Percentiles rank a stretch among this genome's conserved stretches.
phyloP scores from a whole-genome alignment of 495 filamentous ascomycete genomes.

The Clavariopsis aquatica region DNA sequence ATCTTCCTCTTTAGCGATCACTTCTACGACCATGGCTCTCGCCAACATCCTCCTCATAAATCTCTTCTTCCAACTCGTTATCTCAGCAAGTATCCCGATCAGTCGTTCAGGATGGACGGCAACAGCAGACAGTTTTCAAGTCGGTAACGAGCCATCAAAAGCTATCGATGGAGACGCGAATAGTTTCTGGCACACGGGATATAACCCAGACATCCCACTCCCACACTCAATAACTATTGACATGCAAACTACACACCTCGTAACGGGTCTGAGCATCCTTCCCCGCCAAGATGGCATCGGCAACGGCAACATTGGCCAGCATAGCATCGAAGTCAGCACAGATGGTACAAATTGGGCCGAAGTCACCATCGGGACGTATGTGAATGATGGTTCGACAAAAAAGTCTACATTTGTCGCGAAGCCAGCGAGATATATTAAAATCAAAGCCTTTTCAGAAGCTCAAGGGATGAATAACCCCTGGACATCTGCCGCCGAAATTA shows the following conservation, averaged over 20 bases:
- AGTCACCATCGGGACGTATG: slow-evolving; percentile 15
- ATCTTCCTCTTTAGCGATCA: no score
- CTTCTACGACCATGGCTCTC: not conserved
- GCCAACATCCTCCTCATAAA: not conserved
- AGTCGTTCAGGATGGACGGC: slow-evolving; percentile 38
- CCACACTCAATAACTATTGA: slow-evolving; percentile 44
- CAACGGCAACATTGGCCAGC: slow-evolving; percentile 48
- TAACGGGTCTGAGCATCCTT: slow-evolving; percentile 33
- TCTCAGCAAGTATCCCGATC: slow-evolving; percentile 27
- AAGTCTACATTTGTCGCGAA: slow-evolving; percentile 19
- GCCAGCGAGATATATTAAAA: slow-evolving; percentile 25
- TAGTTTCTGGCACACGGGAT: slow-evolving; percentile 42
- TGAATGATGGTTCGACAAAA: slow-evolving; percentile 17
- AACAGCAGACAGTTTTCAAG: slow-evolving; percentile 40
- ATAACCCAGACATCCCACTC: slow-evolving; percentile 36
- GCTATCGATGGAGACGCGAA: slow-evolving; percentile 39
- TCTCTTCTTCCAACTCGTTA: not conserved
- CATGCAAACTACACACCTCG: slow-evolving; percentile 44
- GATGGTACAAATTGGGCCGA: slow-evolving; percentile 43
- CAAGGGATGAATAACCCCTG: slow-evolving; percentile 3
- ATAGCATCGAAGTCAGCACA: slow-evolving; percentile 47
- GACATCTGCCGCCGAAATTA: slow-evolving; percentile 28
- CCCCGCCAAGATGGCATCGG: slow-evolving; percentile 42
- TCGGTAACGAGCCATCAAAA: slow-evolving; percentile 34
- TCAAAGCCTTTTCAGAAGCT: slow-evolving; percentile 28